A percentile compares a stretch with the other conserved stretches of the same genome.
phyloP scores from a whole-genome alignment of 805 yeast genomes.

The Grigorovia yakushimaensis region DNA sequence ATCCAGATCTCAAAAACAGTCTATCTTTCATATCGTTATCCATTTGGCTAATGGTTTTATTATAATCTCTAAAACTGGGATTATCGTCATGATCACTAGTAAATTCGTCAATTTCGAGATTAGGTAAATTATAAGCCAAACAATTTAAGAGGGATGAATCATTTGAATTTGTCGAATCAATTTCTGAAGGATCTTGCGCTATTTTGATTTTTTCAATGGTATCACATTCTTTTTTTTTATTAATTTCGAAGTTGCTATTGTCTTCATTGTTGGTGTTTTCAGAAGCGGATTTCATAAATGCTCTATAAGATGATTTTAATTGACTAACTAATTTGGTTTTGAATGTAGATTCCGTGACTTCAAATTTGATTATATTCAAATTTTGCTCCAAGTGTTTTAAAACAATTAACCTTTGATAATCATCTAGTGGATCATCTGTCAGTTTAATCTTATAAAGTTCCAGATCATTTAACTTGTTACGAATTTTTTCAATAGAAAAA shows the following conservation, averaged over 20 bases:
- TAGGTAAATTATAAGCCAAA: neutral
- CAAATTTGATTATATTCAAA: neutral
- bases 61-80: neutral
- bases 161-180: neutral
- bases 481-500: neutral
- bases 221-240: neutral
- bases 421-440: constrained; percentile 1
- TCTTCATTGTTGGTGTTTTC: neutral
- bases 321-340: neutral
- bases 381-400: neutral
- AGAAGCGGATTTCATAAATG: neutral
- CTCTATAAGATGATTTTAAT: neutral
- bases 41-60: neutral
- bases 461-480: neutral
- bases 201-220: neutral
- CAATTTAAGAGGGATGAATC: neutral
- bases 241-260: neutral
- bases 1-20: neutral
- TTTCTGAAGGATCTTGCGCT: neutral
- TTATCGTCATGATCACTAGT: neutral
- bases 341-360: neutral
- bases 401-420: neutral
- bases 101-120: neutral
- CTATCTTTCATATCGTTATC: neutral
- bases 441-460: neutral